Evolutionary conservation across 2,329 filamentous ascomycete species (phyloP).

Genomic region (Aureobasidium subglaciale): DNA sequence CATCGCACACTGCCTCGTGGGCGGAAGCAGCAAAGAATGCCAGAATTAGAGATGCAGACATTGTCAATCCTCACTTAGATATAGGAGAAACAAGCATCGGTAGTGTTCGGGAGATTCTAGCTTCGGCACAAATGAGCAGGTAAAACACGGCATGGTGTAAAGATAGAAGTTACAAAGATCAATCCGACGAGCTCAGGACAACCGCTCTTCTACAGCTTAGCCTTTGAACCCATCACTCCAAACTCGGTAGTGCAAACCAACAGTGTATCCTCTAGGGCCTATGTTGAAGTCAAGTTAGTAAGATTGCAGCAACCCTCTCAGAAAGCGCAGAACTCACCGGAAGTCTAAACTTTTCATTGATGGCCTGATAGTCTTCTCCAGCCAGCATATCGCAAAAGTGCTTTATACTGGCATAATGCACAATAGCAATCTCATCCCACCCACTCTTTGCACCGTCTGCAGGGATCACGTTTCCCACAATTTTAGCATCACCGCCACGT

Average conservation of each 20-base stretch:
- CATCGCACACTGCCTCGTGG: conserved; percentile 9
- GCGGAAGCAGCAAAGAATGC: background rate
- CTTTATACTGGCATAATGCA: conserved; percentile 55
- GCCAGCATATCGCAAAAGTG: conserved; percentile 58
- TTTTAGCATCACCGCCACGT: conserved; percentile 53
- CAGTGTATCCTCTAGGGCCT: conserved; percentile 28
- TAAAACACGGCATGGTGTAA: background rate
- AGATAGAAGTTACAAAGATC: background rate
- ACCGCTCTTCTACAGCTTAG: background rate
- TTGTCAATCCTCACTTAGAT: background rate
- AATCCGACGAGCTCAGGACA: background rate
- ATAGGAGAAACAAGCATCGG: background rate
- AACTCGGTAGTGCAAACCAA: conserved; percentile 32
- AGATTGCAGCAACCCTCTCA: background rate
- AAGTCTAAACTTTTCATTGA: conserved; percentile 48
- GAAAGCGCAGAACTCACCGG: conserved; percentile 30
- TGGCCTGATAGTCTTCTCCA: conserved; percentile 51
- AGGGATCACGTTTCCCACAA: conserved; percentile 52
- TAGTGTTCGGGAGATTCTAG: background rate
- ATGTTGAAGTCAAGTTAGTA: background rate
- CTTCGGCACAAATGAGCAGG: background rate
- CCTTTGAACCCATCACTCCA: background rate
- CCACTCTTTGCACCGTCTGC: background rate
- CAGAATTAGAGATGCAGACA: background rate
- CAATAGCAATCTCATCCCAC: conserved; percentile 60